Percentiles rank a stretch among this genome's conserved stretches.
Evolutionary conservation across 208 protist genomes (phyloP).

Genomic region (Leishmania arabica): DNA sequence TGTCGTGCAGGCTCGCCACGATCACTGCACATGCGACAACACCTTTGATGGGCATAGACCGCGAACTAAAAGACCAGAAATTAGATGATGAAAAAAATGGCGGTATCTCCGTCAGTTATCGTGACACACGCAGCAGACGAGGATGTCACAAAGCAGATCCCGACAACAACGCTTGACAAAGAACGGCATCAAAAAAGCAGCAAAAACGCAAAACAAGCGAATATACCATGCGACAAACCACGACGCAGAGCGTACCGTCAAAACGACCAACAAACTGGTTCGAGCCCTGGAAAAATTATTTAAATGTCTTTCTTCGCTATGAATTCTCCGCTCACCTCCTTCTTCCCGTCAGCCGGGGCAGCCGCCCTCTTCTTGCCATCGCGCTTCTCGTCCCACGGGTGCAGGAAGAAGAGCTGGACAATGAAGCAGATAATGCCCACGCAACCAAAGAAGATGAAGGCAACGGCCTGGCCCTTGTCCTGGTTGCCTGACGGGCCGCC

Average conservation of each 20-base stretch:
- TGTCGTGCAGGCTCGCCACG: too few relatives aligned
- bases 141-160: too few relatives aligned
- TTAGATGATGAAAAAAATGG: too few relatives aligned
- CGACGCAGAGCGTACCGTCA: accelerated
- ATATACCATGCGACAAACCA: background rate
- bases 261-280: background rate
- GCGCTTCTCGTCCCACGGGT: slow-evolving; percentile 55
- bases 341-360: background rate
- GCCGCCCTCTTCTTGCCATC: slow-evolving; percentile 18
- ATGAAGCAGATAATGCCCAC: slow-evolving; percentile 73
- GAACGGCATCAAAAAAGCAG: background rate
- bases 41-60: too few relatives aligned
- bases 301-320: background rate
- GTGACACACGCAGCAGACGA: too few relatives aligned
- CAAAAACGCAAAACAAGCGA: too few relatives aligned
- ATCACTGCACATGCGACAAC: too few relatives aligned
- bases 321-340: slow-evolving; percentile 7
- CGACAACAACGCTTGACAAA: too few relatives aligned
- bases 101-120: too few relatives aligned
- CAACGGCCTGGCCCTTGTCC: slow-evolving; percentile 87
- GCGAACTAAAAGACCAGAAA: too few relatives aligned
- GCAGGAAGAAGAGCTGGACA: slow-evolving; percentile 75
- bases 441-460: slow-evolving; percentile 87
- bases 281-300: accelerated
- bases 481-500: slow-evolving; percentile 79